Base-by-base conservation (phyloP, 805 yeast genomes). In the Metschnikowia kofuensis region DNA sequence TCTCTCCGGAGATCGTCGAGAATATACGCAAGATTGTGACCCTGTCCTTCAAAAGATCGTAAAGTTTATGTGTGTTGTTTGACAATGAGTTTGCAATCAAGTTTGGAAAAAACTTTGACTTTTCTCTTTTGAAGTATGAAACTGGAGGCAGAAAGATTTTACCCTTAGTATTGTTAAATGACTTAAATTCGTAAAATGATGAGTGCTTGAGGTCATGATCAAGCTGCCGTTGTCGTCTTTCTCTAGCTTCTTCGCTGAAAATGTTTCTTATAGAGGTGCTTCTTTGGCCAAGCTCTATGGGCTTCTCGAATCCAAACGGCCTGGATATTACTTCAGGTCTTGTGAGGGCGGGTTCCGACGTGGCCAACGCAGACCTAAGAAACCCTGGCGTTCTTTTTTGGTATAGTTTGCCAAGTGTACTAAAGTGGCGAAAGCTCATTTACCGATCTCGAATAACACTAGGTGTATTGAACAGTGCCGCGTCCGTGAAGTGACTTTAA, bases 131-230 rank as follows among this genome's bases (percentile, higher is more conserved):
- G 78, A 92, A 91, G 57, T 79, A 85, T 1, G 90, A 80, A n/a
- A 79, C 74, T 1, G 98, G 98, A 0, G 96, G 80, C 14, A 77
- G 71, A 70, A 90, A 94, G 53, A 91, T 75, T 67, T 90, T 89
- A 26, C 98, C 99, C 35, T 83, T 79, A 2, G 92, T 87, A 57
- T 84, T 85, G 31, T 43, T 53, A 44, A 59, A 73, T 2, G 76
- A 71, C 50, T 72, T 71, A 34, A 73, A 63, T 48, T 73, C 78
- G 50, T 69, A 72, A 55, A 72, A 68, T 6, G 75, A 75, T 12
- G 77, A 72, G 53, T 73, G 78, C 32, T 62, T 63, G 37, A 73
- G 63, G 42, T 73, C 78, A 50, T 71, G 71, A 44, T 73, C 74
- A 42, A 73, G 61, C 42, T 68, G 65, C 51, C 64, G 61, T 46